A percentile compares a stretch with the other conserved stretches of the same genome.
phyloP scores from a whole-genome alignment of 2,329 filamentous ascomycete genomes.

The Pseudodiploospora longispora region DNA sequence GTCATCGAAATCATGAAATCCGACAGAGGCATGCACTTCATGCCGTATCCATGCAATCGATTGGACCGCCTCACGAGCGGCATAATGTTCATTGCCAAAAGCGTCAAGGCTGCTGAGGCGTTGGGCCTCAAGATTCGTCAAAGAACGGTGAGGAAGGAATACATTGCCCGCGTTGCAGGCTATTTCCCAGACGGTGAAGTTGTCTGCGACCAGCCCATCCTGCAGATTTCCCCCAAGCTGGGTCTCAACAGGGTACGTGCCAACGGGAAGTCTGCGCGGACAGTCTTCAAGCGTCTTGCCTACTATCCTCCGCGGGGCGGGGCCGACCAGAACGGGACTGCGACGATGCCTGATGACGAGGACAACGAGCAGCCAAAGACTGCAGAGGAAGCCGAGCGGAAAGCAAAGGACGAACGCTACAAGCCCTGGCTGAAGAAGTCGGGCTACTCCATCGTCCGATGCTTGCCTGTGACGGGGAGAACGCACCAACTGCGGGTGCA shows the following conservation, averaged over 20 bases:
- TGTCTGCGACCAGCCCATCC: constrained; percentile 86
- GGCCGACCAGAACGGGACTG: constrained; percentile 7
- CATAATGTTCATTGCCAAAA: constrained; percentile 96
- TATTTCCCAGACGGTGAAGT: constrained; percentile 87
- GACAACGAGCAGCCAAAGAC: constrained; percentile 17
- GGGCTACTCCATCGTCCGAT: constrained; percentile 92
- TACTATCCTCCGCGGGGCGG: constrained; percentile 62
- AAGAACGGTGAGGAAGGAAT: constrained; percentile 87
- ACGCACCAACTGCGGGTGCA: constrained; percentile 95
- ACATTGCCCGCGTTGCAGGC: constrained; percentile 83
- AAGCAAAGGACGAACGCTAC: constrained; percentile 13
- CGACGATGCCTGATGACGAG: constrained; percentile 4
- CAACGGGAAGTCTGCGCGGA: constrained; percentile 81
- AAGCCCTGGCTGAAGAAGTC: constrained; percentile 46
- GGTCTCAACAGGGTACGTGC: constrained; percentile 91
- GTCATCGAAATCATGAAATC: constrained; percentile 88
- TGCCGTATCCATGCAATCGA: constrained; percentile 73
- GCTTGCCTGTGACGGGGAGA: constrained; percentile 83
- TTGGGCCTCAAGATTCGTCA: constrained; percentile 69
- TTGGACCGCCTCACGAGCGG: constrained; percentile 89
- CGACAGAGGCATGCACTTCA: constrained; percentile 51
- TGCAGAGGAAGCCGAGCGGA: constrained; percentile 3
- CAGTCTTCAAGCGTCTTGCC: constrained; percentile 85
- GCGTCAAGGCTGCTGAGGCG: constrained; percentile 66
- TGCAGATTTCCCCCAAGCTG: constrained; percentile 90